Conservation (phyloP, 805 yeast species). For the Wickerhamiella hasegawae region DNA sequence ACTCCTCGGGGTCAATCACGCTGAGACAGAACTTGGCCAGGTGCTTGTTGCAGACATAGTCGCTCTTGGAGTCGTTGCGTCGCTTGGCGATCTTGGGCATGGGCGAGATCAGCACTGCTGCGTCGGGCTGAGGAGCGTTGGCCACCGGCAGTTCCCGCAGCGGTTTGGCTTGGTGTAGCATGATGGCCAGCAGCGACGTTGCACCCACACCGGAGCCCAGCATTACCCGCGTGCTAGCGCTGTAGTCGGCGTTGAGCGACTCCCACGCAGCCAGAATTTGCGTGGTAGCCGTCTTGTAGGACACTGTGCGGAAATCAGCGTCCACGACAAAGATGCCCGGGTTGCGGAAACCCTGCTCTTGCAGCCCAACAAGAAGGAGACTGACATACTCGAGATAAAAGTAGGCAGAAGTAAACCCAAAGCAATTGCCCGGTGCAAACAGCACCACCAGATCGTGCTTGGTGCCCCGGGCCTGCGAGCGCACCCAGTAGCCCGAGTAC, state of each 20-base stretch:
- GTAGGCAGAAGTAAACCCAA: constrained; percentile 24
- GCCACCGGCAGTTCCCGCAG: constrained; percentile 7
- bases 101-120: constrained; percentile 23
- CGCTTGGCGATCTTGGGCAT: constrained; percentile 11
- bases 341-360: constrained; percentile 33
- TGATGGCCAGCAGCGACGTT: constrained; percentile 24
- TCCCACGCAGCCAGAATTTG: constrained; percentile 22
- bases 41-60: constrained; percentile 4
- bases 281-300: constrained; percentile 19
- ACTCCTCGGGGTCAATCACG: constrained; percentile 4
- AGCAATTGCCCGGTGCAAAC: constrained; percentile 28
- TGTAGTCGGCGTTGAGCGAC: constrained; percentile 14
- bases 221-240: constrained; percentile 21
- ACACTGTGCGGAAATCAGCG: constrained; percentile 9
- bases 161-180: constrained; percentile 26
- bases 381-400: constrained; percentile 31
- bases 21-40: constrained; percentile 4
- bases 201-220: constrained; percentile 38
- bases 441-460: constrained; percentile 28
- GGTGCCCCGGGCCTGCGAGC: constrained; percentile 18
- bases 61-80: constrained; percentile 7
- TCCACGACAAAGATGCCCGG: constrained; percentile 31
- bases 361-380: constrained; percentile 26
- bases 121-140: constrained; percentile 17
- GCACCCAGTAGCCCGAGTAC: constrained; percentile 22